Conservation (phyloP, 306 rosid genomes). For the Malus sieversii region DNA sequence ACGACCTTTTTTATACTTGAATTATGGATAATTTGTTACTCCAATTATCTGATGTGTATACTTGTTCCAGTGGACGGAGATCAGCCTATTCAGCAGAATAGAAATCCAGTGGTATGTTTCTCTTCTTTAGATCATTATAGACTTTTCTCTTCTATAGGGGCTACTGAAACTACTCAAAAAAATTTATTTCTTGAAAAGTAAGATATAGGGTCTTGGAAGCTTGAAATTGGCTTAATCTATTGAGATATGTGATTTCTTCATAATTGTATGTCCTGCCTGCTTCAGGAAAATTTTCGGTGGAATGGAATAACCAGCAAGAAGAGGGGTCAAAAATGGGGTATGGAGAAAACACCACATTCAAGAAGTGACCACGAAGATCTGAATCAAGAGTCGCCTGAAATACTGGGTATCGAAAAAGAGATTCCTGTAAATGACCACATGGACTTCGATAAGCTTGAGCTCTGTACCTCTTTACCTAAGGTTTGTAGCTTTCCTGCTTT, state of each 20-base stretch:
- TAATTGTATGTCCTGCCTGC: slow-evolving; percentile 20
- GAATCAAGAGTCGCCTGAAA: slow-evolving; percentile 27
- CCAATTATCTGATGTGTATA: slow-evolving; percentile 23
- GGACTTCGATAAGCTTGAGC: slow-evolving; percentile 57
- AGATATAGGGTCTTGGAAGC: neutral
- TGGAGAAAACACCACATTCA: slow-evolving; percentile 41
- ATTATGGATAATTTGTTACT: neutral
- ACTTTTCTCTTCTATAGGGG: neutral
- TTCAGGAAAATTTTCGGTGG: slow-evolving; percentile 77
- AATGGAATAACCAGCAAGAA: slow-evolving; percentile 86
- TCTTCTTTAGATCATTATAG: neutral
- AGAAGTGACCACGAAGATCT: slow-evolving; percentile 30
- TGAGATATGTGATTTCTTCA: neutral
- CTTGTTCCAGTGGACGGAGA: slow-evolving; percentile 41
- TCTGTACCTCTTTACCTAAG: slow-evolving; percentile 58
- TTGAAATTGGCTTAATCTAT: neutral
- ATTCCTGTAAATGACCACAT: slow-evolving; percentile 20
- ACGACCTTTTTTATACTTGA: no score
- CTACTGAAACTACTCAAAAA: neutral
- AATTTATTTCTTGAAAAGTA: neutral
- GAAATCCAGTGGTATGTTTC: slow-evolving; percentile 45
- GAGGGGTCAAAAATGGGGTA: slow-evolving; percentile 95
- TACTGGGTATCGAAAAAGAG: slow-evolving; percentile 30
- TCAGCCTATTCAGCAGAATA: slow-evolving; percentile 34
- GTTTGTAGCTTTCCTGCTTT: slow-evolving; percentile 33